A percentile compares a stretch with the other conserved stretches of the same genome.
These are phyloP conservation scores for Cadophora sp. DNA, from an alignment of 2,329 filamentous ascomycete genomes.

Conservation along the genomic window DNA sequence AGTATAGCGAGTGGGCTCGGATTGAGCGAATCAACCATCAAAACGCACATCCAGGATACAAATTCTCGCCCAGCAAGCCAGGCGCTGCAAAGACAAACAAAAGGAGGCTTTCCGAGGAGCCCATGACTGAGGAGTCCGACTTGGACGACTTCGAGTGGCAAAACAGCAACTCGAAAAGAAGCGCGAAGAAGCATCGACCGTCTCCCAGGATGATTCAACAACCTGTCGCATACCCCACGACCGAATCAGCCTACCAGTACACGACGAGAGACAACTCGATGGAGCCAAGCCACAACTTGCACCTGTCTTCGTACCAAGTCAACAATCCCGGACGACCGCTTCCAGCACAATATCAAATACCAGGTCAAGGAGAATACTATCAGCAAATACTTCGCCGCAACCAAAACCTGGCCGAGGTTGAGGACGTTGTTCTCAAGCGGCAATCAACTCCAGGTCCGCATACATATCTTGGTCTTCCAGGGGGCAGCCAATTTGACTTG, in stretches of 20 bases:
- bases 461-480: constrained; percentile 47
- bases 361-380: constrained; percentile 56
- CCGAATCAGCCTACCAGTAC: constrained; percentile 42
- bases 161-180: constrained; percentile 39
- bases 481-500: constrained; percentile 43
- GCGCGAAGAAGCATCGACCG: constrained; percentile 31
- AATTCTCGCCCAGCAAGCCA: constrained; percentile 85
- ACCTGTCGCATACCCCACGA: constrained; percentile 39
- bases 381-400: constrained; percentile 46
- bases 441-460: constrained; percentile 44
- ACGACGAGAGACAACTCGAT: constrained; percentile 40
- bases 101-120: constrained; percentile 52
- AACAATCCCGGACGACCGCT: constrained; percentile 56
- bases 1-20: constrained; percentile 80
- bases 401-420: constrained; percentile 37
- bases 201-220: constrained; percentile 29
- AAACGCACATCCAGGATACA: constrained; percentile 87
- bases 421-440: constrained; percentile 53
- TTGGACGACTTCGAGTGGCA: constrained; percentile 55
- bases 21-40: constrained; percentile 86
- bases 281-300: constrained; percentile 43
- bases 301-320: constrained; percentile 57
- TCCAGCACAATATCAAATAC: constrained; percentile 52
- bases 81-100: constrained; percentile 51
- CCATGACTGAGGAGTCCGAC: constrained; percentile 50